Evolutionary conservation across 805 yeast species (phyloP), one percentile per base, ranked within the genome.

Genomic region (Nakazawaea molendinolei): DNA sequence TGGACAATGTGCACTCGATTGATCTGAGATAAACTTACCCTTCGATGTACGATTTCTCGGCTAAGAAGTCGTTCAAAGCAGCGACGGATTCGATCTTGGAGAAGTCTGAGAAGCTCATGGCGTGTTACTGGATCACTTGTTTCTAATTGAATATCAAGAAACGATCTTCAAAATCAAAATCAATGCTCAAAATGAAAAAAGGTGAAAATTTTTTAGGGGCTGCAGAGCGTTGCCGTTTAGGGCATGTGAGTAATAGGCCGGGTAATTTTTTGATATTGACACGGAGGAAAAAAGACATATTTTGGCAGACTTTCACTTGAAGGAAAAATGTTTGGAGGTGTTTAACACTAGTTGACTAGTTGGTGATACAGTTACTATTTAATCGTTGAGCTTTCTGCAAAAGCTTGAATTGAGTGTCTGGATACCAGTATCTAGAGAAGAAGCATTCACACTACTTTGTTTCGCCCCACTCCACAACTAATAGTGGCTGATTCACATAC

Each of bases 11-110:
- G 13, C 23, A 8, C 8, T 15, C 10, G 28, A 13, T 8, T 6
- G 14, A 17, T 23, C 24, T 17, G 18, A 22, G 32, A 12, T 9
- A 22, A 7, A 84, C 95, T 67, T 82, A 86, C 95, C 96, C 96
- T 67, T 85, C 89, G 55, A 89, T 63, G 86, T 87, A 89, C 52
- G 95, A 85, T 77, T 86, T 84, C 71, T 83, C 90, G 65, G 83
- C 86, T 67, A 89, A 79, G 76, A 74, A 76, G 53, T 74, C 74
- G 84, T 89, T 79, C 63, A 89, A 79, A 61, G 85, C 62, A 54
- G 74, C 58, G 55, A 81, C 63, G 55, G 85, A 69, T 63, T 80
- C 87, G 56, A 76, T 71, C 67, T 79, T 81, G 50, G 90, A 75
- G 76, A 81, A 82, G 63, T 82, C 87, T 44, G 86, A 61, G 74